phyloP scores from a whole-genome alignment of 2,329 filamentous ascomycete genomes.

The Penicillium polonicum region DNA sequence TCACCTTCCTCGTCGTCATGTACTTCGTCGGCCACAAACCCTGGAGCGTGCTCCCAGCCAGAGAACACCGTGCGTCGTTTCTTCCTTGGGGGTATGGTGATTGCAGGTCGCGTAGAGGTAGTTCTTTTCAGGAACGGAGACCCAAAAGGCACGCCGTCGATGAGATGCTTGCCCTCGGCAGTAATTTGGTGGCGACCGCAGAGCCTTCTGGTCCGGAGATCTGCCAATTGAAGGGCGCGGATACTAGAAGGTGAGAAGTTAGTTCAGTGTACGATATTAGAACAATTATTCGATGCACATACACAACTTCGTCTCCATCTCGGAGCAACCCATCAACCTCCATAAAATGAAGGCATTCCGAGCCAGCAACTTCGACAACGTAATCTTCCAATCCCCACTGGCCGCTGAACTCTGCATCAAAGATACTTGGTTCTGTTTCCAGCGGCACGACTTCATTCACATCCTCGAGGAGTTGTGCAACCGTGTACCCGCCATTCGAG shows the following conservation, averaged over 20 bases:
- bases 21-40: conserved; percentile 7
- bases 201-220: conserved; percentile 69
- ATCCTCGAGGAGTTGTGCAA: conserved; percentile 73
- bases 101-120: conserved; percentile 60
- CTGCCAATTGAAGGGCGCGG: conserved; percentile 71
- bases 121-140: conserved; percentile 62
- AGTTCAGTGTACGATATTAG: neutral
- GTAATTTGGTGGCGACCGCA: conserved; percentile 81
- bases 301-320: conserved; percentile 82
- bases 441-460: conserved; percentile 79
- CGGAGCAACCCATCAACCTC: conserved; percentile 67
- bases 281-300: conserved; percentile 36
- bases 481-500: conserved; percentile 59
- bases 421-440: conserved; percentile 57
- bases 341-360: conserved; percentile 86
- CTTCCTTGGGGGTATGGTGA: conserved; percentile 74
- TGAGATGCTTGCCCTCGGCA: conserved; percentile 71
- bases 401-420: conserved; percentile 36
- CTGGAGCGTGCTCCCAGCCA: conserved; percentile 27
- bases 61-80: conserved; percentile 50
- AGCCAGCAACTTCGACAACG: conserved; percentile 75
- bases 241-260: conserved; percentile 55
- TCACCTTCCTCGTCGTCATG: conserved; percentile 31
- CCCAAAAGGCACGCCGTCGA: conserved; percentile 85
- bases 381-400: conserved; percentile 91